phyloP scores from a whole-genome alignment of 2,329 filamentous ascomycete genomes.

The Botrytis pseudocinerea region DNA sequence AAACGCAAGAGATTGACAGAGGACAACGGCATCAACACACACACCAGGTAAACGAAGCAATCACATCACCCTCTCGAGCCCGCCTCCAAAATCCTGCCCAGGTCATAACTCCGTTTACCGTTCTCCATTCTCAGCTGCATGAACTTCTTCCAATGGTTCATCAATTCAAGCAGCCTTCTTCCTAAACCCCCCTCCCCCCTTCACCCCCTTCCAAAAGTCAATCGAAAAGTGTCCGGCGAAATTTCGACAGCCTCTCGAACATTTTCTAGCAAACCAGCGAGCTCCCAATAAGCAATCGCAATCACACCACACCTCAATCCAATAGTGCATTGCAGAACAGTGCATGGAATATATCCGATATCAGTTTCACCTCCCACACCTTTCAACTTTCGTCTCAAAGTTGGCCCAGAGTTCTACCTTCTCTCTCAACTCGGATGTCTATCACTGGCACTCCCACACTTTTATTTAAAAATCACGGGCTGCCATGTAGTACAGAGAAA shows the following conservation, averaged over 20 bases:
- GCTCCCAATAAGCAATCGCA: background rate
- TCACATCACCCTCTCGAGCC: background rate
- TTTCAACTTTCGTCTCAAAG: constrained; percentile 11
- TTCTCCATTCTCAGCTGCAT: constrained; percentile 11
- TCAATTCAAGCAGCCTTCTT: constrained; percentile 19
- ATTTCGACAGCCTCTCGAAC: background rate
- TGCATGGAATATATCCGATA: background rate
- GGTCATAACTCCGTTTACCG: background rate
- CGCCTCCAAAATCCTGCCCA: background rate
- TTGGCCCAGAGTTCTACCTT: constrained; percentile 5
- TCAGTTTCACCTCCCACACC: background rate
- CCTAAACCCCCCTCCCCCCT: background rate
- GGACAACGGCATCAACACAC: background rate
- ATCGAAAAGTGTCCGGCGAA: background rate
- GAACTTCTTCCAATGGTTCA: constrained; percentile 12
- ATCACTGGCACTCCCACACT: constrained; percentile 20
- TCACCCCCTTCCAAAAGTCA: background rate
- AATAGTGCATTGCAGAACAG: background rate
- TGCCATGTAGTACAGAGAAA: constrained; percentile 34
- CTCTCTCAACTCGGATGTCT: constrained; percentile 29
- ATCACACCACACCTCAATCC: background rate
- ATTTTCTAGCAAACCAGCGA: background rate
- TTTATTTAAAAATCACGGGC: constrained; percentile 30
- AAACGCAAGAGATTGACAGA: background rate
- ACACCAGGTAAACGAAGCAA: background rate